Conservation (phyloP, 2,329 filamentous ascomycete species). For the Xenoacremonium recifei region DNA sequence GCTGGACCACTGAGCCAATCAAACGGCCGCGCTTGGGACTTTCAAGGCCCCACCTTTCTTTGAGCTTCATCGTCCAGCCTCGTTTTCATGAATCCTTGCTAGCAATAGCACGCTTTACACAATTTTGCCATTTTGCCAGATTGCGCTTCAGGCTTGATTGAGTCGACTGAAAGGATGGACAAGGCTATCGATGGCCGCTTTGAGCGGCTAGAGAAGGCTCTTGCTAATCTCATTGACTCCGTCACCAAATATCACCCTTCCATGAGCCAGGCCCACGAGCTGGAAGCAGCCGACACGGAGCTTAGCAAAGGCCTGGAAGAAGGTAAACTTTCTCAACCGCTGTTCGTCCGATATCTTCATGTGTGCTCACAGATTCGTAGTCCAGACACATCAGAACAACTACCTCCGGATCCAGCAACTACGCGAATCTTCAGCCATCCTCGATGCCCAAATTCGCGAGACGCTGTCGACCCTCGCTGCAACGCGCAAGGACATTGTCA, state of each 20-base stretch:
- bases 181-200: conserved; percentile 60
- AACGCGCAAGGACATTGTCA: conserved; percentile 70
- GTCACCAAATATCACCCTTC: conserved; percentile 82
- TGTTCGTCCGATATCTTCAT: neutral
- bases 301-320: conserved; percentile 65
- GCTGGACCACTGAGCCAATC: conserved; percentile 15
- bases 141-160: no score
- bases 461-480: conserved; percentile 68
- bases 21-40: fast-evolving
- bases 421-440: conserved; percentile 60
- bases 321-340: conserved; percentile 41
- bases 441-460: conserved; percentile 71
- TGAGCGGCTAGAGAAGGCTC: conserved; percentile 63
- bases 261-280: conserved; percentile 62
- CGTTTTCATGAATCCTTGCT: conserved; percentile 5
- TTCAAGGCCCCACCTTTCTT: conserved; percentile 17
- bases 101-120: no score
- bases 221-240: conserved; percentile 72
- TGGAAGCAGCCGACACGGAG: conserved; percentile 68
- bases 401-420: conserved; percentile 66
- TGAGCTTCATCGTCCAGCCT: conserved; percentile 18
- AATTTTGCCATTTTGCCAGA: no score
- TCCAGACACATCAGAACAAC: conserved; percentile 75
- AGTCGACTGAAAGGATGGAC: no score
- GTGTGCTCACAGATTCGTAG: conserved; percentile 36